These are phyloP conservation scores for Lactarius akahatsu DNA, from an alignment of 768 basidiomycete genomes.

Conservation along the genomic window DNA sequence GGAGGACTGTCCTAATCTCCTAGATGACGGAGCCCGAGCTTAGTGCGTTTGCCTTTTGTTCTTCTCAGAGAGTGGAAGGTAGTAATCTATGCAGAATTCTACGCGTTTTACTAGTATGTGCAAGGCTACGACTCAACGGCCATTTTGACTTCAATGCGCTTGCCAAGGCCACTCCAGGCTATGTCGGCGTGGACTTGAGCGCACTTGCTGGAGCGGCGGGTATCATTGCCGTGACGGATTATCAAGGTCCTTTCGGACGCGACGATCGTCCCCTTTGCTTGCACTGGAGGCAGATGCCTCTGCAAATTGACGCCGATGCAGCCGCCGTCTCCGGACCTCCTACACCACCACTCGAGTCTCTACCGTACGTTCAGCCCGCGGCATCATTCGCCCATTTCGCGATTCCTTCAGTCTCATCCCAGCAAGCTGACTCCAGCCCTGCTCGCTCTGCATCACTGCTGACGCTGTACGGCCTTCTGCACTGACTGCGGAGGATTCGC, in stretches of 20 bases:
- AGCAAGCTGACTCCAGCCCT: slow-evolving; percentile 72
- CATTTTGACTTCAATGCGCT: slow-evolving; percentile 84
- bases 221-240: slow-evolving; percentile 90
- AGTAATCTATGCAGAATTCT: slow-evolving; percentile 61
- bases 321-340: slow-evolving; percentile 8
- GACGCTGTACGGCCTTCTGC: slow-evolving; percentile 93
- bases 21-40: slow-evolving; percentile 84
- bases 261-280: slow-evolving; percentile 46
- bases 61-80: not conserved
- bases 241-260: slow-evolving; percentile 71
- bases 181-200: slow-evolving; percentile 92
- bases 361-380: slow-evolving; percentile 39
- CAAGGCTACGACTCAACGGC: slow-evolving; percentile 80
- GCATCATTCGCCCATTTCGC: slow-evolving; percentile 42
- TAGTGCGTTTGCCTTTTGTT: slow-evolving; percentile 55
- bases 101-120: slow-evolving; percentile 61
- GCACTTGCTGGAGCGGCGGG: slow-evolving; percentile 92
- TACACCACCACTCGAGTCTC: slow-evolving; percentile 17
- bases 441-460: slow-evolving; percentile 78
- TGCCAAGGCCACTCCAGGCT: slow-evolving; percentile 94
- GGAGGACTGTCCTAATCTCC: slow-evolving; percentile 75
- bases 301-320: slow-evolving; percentile 39
- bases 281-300: slow-evolving; percentile 36
- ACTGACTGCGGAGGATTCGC: slow-evolving; percentile 93
- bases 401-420: slow-evolving; percentile 89